phyloP scores from a whole-genome alignment of 805 yeast species.

The Candida nonsorbophila region DNA sequence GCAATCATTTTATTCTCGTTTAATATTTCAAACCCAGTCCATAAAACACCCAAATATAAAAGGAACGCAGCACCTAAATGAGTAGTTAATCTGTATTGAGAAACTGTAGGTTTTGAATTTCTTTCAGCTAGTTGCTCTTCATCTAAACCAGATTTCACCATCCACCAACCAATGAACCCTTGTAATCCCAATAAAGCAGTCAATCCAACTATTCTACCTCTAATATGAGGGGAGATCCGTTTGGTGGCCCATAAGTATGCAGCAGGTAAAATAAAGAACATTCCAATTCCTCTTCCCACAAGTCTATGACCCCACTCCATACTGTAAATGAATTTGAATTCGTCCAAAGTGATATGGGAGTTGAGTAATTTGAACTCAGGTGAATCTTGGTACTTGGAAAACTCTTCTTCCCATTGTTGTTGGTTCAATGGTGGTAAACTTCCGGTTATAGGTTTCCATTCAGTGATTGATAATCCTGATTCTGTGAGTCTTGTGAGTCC shows the following conservation, averaged over 20 bases:
- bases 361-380: slow-evolving; percentile 91
- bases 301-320: slow-evolving; percentile 98
- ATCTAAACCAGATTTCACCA: slow-evolving; percentile 94
- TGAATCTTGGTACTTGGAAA: slow-evolving; percentile 69
- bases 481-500: slow-evolving; percentile 95
- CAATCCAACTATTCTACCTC: slow-evolving; percentile 63
- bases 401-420: slow-evolving; percentile 82
- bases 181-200: slow-evolving; percentile 82
- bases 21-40: slow-evolving; percentile 82
- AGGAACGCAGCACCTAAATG: slow-evolving; percentile 91
- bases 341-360: slow-evolving; percentile 84
- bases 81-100: slow-evolving; percentile 89
- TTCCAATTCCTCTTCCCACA: slow-evolving; percentile 88
- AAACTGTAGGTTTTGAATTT: slow-evolving; percentile 93
- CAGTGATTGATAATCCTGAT: slow-evolving; percentile 92
- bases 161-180: slow-evolving; percentile 99
- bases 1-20: slow-evolving; percentile 66
- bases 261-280: slow-evolving; percentile 79
- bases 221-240: slow-evolving; percentile 62
- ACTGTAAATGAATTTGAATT: slow-evolving; percentile 87
- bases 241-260: slow-evolving; percentile 67
- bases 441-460: slow-evolving; percentile 98
- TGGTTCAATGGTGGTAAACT: slow-evolving; percentile 81
- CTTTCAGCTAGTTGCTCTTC: slow-evolving; percentile 71
- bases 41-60: slow-evolving; percentile 81